phyloP scores from a whole-genome alignment of 164 flowering plant genomes.

The Litsea cubeba region DNA sequence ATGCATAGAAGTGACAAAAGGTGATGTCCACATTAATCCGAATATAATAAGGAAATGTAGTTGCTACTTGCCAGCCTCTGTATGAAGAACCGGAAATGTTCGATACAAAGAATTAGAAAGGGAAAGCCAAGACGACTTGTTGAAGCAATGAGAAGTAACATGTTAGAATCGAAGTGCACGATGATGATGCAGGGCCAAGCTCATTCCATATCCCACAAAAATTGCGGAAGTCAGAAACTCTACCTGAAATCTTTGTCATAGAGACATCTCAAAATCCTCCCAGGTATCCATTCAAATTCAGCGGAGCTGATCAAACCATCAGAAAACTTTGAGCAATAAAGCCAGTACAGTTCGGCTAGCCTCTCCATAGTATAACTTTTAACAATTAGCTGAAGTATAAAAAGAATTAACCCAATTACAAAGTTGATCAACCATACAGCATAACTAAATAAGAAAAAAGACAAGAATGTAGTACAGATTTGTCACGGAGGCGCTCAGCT shows the following conservation, averaged over 20 bases:
- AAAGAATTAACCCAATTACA: constrained; percentile 3
- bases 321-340: constrained; percentile 41
- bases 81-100: too few relatives aligned
- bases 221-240: constrained; percentile 1
- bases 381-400: constrained; percentile 60
- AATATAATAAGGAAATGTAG: not conserved
- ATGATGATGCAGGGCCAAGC: not conserved
- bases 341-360: constrained; percentile 69
- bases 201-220: not conserved
- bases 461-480: constrained; percentile 61
- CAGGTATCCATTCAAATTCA: constrained; percentile 90
- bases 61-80: not conserved
- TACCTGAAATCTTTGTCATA: constrained; percentile 97
- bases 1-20: not conserved
- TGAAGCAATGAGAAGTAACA: not conserved
- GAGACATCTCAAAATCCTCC: constrained; percentile 82
- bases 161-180: not conserved
- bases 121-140: not conserved
- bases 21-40: not conserved
- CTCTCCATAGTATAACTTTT: constrained; percentile 90
- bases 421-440: not conserved
- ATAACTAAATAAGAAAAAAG: not conserved
- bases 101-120: not conserved
- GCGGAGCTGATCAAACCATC: constrained; percentile 31
- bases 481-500: constrained; percentile 94